A percentile compares a stretch with the other conserved stretches of the same genome.
phyloP scores from a whole-genome alignment of 2,329 filamentous ascomycete genomes.

The Triangularia verruculosa region DNA sequence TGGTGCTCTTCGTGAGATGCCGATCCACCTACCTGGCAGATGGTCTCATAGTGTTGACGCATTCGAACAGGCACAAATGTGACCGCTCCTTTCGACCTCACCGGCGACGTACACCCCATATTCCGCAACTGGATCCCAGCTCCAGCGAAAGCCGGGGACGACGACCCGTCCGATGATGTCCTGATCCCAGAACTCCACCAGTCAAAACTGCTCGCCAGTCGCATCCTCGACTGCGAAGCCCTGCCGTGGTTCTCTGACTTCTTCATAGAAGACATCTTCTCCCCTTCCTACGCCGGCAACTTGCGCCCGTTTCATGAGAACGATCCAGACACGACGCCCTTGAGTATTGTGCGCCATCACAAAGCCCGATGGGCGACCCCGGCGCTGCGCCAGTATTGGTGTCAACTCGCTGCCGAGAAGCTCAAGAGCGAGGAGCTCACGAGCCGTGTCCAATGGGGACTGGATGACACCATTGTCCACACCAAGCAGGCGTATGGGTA shows the following conservation, averaged over 20 bases:
- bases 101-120: constrained; percentile 31
- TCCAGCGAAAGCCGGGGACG: not conserved
- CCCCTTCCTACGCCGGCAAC: constrained; percentile 29
- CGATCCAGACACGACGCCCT: constrained; percentile 10
- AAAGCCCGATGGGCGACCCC: constrained; percentile 26
- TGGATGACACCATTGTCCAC: constrained; percentile 32
- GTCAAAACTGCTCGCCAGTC: constrained; percentile 33
- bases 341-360: constrained; percentile 31
- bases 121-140: not conserved
- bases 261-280: constrained; percentile 33
- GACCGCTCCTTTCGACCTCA: constrained; percentile 22
- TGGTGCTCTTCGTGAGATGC: not conserved
- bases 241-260: constrained; percentile 36
- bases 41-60: not conserved
- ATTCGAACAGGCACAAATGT: constrained; percentile 26
- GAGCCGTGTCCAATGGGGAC: constrained; percentile 31
- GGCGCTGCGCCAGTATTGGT: constrained; percentile 26
- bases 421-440: constrained; percentile 23
- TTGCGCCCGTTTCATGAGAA: not conserved
- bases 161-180: not conserved
- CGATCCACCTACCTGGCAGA: not conserved
- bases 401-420: constrained; percentile 17
- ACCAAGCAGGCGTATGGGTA: constrained; percentile 22
- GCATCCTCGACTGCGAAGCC: constrained; percentile 30
- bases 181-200: constrained; percentile 24